Base-by-base conservation (phyloP, 441 rosid genomes). In the Syzygium syzygioides region DNA sequence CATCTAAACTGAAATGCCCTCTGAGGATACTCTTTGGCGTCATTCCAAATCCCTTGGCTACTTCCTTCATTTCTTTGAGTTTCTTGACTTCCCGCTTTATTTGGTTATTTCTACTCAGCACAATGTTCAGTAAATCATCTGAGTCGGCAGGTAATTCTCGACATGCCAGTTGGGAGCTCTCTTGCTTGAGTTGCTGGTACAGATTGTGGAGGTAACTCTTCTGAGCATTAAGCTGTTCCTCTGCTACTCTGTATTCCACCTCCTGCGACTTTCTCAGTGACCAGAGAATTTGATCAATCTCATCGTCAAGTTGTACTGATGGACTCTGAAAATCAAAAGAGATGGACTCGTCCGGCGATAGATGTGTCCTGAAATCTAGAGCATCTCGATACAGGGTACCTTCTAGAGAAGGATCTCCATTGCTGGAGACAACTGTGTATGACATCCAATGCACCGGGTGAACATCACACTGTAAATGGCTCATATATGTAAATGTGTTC, bases 41-140 rank as follows among this genome's bases (percentile, higher is more conserved):
- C 91, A 93, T 93, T 55, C 98, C 99, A 85, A 98, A 96, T 85
- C 98, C 99, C 19, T 91, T 95, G 89, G 95, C 93, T 64, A 96
- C 96, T 91, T 92, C 92, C 93, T 93, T 92, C 99, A 96, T 98
- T 85, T 94, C 94, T 90, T 90, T 92, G 87, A 96, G 94, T 91
- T 94, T 95, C 89, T 85, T 85, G 37, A 91, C 89, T 92, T 95
- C 98, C 55, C 68, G 92, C 89, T 93, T 94, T 88, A 95, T 93
- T 93, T 94, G 96, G 86, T 94, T 94, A 85, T 91, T 88, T 92
- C 95, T 93, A 86, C 85, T 87, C 90, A 89, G 86, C 87, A 96
- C 89, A 37, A 90, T 91, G 59, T 91, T 90, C 89, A 87, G 87
- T 83, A 91, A 91, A 85, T 80, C 92, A 88, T 93, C 92, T 55